Conservation (phyloP, 371 early-diverging fungal species). For the Catenaria anguillulae region DNA sequence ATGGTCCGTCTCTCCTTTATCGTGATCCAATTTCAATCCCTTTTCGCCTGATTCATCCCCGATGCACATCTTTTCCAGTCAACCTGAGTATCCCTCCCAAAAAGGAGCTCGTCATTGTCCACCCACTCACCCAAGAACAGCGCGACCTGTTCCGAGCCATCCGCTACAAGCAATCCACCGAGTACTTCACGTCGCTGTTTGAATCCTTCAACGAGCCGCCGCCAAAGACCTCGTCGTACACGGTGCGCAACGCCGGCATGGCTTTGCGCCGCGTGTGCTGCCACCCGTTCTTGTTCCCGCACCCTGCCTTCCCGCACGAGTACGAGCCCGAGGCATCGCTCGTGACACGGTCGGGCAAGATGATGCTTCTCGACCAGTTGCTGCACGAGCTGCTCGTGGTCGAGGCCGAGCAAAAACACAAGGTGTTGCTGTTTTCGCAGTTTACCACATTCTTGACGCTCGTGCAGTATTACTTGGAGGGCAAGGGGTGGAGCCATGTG, state of each 20-base stretch:
- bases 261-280: slow-evolving; percentile 90
- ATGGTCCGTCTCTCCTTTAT: slow-evolving; percentile 25
- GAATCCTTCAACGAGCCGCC: slow-evolving; percentile 7
- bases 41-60: background rate
- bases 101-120: background rate
- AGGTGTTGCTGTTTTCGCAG: slow-evolving; percentile 88
- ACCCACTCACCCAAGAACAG: background rate
- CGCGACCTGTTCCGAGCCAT: background rate
- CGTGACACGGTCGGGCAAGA: slow-evolving; percentile 66
- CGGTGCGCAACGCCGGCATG: slow-evolving; percentile 52
- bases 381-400: slow-evolving; percentile 51
- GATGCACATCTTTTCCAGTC: slow-evolving; percentile 9
- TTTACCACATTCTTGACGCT: slow-evolving; percentile 85
- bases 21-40: background rate
- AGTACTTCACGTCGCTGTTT: background rate
- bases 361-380: slow-evolving; percentile 67
- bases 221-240: slow-evolving; percentile 43
- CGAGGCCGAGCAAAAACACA: slow-evolving; percentile 44
- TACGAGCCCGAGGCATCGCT: slow-evolving; percentile 37
- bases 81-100: slow-evolving; percentile 4
- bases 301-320: slow-evolving; percentile 26
- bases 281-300: slow-evolving; percentile 73
- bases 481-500: slow-evolving; percentile 62
- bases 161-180: background rate
- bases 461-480: slow-evolving; percentile 73